Evolutionary conservation across 2,329 filamentous ascomycete genomes (phyloP).

Genomic region (Fusarium lateritium): DNA sequence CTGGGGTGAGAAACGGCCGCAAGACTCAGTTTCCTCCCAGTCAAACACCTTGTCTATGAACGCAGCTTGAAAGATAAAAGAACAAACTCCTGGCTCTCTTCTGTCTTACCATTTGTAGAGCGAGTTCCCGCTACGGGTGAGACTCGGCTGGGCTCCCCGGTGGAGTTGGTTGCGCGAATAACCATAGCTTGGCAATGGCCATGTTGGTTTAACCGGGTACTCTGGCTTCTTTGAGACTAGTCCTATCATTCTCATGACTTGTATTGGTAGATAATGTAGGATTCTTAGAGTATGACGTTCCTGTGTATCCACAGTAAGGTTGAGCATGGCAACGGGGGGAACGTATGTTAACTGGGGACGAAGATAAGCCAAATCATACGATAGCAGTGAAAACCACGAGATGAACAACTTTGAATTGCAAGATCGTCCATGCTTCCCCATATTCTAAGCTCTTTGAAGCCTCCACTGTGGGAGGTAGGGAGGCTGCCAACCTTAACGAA

Average conservation of each 20-base stretch:
- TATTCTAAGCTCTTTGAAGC: too few species aligned
- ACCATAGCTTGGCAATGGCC: neutral
- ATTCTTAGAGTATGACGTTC: neutral
- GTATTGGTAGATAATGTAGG: neutral
- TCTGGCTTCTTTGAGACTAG: slow-evolving; percentile 1
- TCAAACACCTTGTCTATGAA: neutral
- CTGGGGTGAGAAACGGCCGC: neutral
- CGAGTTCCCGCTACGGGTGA: neutral
- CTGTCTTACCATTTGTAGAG: neutral
- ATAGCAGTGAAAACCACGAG: neutral
- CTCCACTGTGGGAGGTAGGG: too few species aligned
- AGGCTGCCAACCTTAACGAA: too few species aligned
- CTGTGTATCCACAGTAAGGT: neutral
- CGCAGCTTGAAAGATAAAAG: neutral
- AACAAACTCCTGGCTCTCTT: too few species aligned
- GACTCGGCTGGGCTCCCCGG: neutral
- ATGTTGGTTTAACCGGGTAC: neutral
- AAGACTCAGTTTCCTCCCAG: neutral
- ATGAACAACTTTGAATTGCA: too few species aligned
- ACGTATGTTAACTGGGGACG: neutral
- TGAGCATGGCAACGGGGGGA: neutral
- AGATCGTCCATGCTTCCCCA: too few species aligned
- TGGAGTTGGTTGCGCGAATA: neutral
- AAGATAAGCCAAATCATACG: neutral
- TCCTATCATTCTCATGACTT: neutral